A percentile compares a stretch with the other conserved stretches of the same genome.
Evolutionary conservation across 2,329 filamentous ascomycete species (phyloP).

Genomic region (Elsinoe arachidis): DNA sequence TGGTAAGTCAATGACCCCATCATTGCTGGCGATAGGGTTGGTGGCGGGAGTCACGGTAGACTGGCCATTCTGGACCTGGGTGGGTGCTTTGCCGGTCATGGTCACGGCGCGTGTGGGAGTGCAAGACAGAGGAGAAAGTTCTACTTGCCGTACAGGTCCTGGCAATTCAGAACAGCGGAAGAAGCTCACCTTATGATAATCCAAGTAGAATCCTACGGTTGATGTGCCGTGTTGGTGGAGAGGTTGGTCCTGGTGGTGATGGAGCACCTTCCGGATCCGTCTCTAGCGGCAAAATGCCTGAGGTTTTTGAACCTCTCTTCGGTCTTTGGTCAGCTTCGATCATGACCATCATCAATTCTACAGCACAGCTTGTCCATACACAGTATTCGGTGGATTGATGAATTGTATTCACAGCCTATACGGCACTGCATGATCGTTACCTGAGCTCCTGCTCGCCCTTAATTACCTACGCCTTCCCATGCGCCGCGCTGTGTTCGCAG

Average conservation of each 20-base stretch:
- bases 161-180: not conserved
- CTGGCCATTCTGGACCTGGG: not conserved
- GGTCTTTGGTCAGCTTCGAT: too few species aligned
- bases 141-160: not conserved
- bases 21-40: not conserved
- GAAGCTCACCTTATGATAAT: not conserved
- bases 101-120: not conserved
- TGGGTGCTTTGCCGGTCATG: not conserved
- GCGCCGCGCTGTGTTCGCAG: conserved; percentile 9
- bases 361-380: not conserved
- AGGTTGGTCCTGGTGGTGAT: not conserved
- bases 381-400: not conserved
- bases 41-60: not conserved
- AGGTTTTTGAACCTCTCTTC: not conserved
- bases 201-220: not conserved
- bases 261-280: conserved; percentile 3
- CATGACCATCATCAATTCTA: not conserved
- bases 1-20: not conserved
- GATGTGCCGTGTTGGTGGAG: conserved; percentile 5
- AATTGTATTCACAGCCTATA: not conserved
- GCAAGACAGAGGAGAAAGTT: not conserved
- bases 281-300: not conserved
- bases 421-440: not conserved
- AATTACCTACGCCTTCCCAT: not conserved
- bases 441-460: not conserved